Conservation (phyloP, 805 yeast genomes). For the Limtongia smithiae region DNA sequence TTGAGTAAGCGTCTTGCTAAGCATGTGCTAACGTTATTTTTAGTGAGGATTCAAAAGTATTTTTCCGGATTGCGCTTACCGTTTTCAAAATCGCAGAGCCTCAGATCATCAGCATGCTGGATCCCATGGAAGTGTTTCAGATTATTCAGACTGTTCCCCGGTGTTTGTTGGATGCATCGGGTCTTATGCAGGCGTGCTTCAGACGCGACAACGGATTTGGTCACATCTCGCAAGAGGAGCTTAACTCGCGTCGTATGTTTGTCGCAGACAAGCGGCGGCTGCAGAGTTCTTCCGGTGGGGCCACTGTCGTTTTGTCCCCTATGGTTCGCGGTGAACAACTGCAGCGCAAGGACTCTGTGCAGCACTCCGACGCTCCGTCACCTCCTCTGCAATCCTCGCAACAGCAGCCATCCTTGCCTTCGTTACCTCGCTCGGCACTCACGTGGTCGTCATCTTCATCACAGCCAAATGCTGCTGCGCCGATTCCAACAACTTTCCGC, state of each 20-base stretch:
- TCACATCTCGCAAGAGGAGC: conserved; percentile 76
- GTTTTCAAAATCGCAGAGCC: conserved; percentile 74
- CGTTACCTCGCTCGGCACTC: too few relatives aligned
- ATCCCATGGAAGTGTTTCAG: conserved; percentile 69
- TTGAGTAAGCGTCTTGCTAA: too few relatives aligned
- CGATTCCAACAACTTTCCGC: too few relatives aligned
- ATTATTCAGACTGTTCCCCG: conserved; percentile 81
- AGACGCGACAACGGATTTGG: conserved; percentile 69
- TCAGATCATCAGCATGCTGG: conserved; percentile 46
- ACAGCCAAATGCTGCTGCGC: too few relatives aligned
- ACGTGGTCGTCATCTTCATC: too few relatives aligned
- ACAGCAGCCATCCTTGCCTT: too few relatives aligned
- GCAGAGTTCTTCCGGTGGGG: conserved; percentile 26
- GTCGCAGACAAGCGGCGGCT: conserved; percentile 59
- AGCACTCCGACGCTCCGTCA: background rate
- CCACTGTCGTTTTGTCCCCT: background rate
- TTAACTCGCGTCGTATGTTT: conserved; percentile 70
- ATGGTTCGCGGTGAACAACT: too few relatives aligned
- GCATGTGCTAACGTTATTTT: too few relatives aligned
- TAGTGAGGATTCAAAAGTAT: conserved; percentile 75
- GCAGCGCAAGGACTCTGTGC: too few relatives aligned
- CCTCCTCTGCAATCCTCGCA: background rate
- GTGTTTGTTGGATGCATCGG: conserved; percentile 61
- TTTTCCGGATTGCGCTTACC: conserved; percentile 78
- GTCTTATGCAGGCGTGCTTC: conserved; percentile 69